These are phyloP conservation scores for Cercophora samala DNA, from an alignment of 495 filamentous ascomycete species.

Conservation along the genomic window DNA sequence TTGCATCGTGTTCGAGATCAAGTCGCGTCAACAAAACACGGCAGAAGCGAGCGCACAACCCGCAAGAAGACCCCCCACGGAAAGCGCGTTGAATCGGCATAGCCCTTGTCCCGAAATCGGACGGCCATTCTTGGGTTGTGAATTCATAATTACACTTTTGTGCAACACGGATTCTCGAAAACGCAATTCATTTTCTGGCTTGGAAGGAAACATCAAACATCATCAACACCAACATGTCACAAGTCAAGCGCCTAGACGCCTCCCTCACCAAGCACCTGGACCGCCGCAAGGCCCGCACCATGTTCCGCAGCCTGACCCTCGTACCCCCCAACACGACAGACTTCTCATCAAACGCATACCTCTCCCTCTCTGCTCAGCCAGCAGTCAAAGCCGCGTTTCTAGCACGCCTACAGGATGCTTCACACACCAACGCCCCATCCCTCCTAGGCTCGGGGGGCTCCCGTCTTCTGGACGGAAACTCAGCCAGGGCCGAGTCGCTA, in stretches of 20 bases:
- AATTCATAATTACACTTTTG: not conserved
- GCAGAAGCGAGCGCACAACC: too few relatives aligned
- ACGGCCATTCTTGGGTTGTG: not conserved
- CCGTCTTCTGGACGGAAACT: slow-evolving; percentile 68
- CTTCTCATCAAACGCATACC: slow-evolving; percentile 64
- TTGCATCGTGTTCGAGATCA: not conserved
- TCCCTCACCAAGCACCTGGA: slow-evolving; percentile 27
- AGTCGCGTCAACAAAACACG: too few relatives aligned
- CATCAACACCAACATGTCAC: slow-evolving; percentile 6
- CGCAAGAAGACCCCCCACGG: too few relatives aligned
- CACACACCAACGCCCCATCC: not conserved
- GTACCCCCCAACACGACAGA: slow-evolving; percentile 41
- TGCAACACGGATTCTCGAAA: not conserved
- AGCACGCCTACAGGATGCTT: slow-evolving; percentile 34
- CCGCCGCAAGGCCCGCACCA: slow-evolving; percentile 31
- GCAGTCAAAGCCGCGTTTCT: slow-evolving; percentile 42
- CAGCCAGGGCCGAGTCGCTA: slow-evolving; percentile 56
- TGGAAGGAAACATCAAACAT: not conserved
- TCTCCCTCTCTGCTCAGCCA: slow-evolving; percentile 52
- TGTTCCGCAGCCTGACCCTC: slow-evolving; percentile 44
- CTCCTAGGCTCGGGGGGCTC: slow-evolving; percentile 57
- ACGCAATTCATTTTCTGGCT: not conserved
- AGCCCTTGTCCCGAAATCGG: slow-evolving; percentile 13
- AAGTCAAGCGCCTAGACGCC: slow-evolving; percentile 21
- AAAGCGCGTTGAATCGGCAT: not conserved